These are phyloP conservation scores for Ogataea nonfermentans DNA, from an alignment of 805 yeast genomes.

Conservation along the genomic window DNA sequence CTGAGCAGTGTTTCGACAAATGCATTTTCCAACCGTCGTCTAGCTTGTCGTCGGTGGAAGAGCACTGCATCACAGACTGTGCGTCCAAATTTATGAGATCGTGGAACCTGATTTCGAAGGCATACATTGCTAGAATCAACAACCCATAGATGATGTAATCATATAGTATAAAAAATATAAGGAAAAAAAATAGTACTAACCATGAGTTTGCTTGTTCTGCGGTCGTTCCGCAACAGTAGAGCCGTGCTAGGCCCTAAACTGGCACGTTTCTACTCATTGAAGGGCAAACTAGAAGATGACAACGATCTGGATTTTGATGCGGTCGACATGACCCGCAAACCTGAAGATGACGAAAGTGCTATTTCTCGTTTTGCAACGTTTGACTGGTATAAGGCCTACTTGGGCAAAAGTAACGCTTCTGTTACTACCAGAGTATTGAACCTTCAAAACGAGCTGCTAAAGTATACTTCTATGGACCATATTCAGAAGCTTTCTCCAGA, in stretches of 20 bases:
- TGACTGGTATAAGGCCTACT: slow-evolving; percentile 15
- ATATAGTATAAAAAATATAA: not conserved
- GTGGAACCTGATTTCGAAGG: slow-evolving; percentile 81
- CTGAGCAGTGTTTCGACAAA: slow-evolving; percentile 82
- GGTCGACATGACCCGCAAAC: slow-evolving; percentile 1
- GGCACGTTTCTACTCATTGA: slow-evolving; percentile 4
- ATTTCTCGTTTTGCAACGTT: slow-evolving; percentile 1
- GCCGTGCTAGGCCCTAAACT: not conserved
- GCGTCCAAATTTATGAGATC: slow-evolving; percentile 85
- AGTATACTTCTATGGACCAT: slow-evolving; percentile 15
- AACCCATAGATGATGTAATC: slow-evolving; percentile 12
- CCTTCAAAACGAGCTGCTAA: slow-evolving; percentile 16
- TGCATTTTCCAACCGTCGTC: slow-evolving; percentile 67
- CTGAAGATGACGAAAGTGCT: not conserved
- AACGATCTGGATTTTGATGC: slow-evolving; percentile 22
- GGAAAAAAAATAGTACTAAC: not conserved
- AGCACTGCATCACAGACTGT: slow-evolving; percentile 72
- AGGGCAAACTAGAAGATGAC: slow-evolving; percentile 25
- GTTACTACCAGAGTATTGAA: slow-evolving; percentile 7
- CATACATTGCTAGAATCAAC: slow-evolving; percentile 68
- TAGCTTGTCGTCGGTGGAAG: slow-evolving; percentile 48
- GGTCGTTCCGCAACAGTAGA: not conserved
- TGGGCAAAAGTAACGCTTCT: slow-evolving; percentile 1
- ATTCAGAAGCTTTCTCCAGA: slow-evolving; percentile 20
- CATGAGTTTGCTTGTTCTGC: not conserved